phyloP scores from a whole-genome alignment of 208 protist genomes.

The Leptomonas seymouri region DNA sequence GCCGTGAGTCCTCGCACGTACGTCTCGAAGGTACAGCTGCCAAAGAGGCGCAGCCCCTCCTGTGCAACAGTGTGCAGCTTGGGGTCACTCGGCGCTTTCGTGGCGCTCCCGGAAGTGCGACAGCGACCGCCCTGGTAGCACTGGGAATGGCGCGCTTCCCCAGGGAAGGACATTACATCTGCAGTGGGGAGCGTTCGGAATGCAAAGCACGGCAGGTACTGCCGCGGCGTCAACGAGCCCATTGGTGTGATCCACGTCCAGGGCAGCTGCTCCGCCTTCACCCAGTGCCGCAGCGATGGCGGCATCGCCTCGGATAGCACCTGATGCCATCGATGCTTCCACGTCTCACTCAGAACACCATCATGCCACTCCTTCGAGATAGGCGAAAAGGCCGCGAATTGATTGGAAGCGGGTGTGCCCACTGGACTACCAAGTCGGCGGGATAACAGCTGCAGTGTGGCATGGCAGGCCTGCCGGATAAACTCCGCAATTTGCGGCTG shows the following conservation, averaged over 20 bases:
- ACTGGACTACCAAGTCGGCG: not conserved
- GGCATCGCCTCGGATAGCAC: slow-evolving; percentile 20
- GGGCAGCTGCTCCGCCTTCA: slow-evolving; percentile 15
- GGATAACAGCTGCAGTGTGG: slow-evolving; percentile 7
- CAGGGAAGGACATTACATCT: slow-evolving; percentile 8
- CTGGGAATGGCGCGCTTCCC: slow-evolving; percentile 13
- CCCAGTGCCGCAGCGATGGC: slow-evolving; percentile 15
- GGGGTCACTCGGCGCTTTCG: not conserved
- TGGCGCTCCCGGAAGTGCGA: not conserved
- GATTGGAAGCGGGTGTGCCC: not conserved
- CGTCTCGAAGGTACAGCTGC: slow-evolving; percentile 36
- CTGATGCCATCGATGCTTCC: slow-evolving; percentile 12
- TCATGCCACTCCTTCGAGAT: slow-evolving; percentile 19
- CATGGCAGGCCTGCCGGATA: slow-evolving; percentile 34
- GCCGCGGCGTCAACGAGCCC: slow-evolving; percentile 14
- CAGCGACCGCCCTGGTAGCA: not conserved
- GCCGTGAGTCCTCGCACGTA: slow-evolving; percentile 55
- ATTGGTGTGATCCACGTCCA: slow-evolving; percentile 33
- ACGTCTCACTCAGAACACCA: slow-evolving; percentile 22
- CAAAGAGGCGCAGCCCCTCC: slow-evolving; percentile 34
- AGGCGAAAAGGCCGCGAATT: slow-evolving; percentile 10
- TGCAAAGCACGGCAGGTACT: slow-evolving; percentile 32
- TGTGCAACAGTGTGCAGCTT: slow-evolving; percentile 20
- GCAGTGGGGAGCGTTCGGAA: slow-evolving; percentile 22
- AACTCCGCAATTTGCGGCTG: slow-evolving; percentile 56